Base-by-base conservation (phyloP, 352 stramenopile species). In the Globisporangium solare region DNA sequence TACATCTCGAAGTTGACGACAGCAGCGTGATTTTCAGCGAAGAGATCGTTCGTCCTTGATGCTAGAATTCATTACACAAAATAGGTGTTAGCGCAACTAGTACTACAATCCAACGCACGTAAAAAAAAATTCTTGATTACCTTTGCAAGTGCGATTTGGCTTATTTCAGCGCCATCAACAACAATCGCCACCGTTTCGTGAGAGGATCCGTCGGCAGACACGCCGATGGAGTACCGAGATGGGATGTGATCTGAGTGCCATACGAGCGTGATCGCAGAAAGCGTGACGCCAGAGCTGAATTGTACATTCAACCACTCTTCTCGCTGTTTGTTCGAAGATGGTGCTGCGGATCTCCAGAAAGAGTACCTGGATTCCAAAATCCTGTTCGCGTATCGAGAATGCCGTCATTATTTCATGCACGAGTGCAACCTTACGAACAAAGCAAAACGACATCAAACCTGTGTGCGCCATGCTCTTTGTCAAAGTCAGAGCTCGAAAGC, bases 131-230 rank as follows among this genome's bases (percentile, higher is more conserved):
- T 12, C n/a, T 6, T 21, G 53, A 58, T 43, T 58, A 88, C 77
- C 71, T 82, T 82, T 12, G 71, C 64, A 39, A 88, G 52, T 40
- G 76, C 59, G 40, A 86, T 63, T 13, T 63, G 71, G 50, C 41
- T 77, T 43, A 72, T 58, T 14, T 27, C 18, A 0, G 31, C 59
- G 10, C 61, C 63, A 17, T 72, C 56, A 21, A 72, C 60, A 5
- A 86, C 65, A 22, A 86, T 72, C 48, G 68, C 76, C 20, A 83
- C 70, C 8, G 73, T 73, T 54, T 86, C 73, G 42, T 74, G 82
- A 0, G 64, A 63, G 45, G 59, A 66, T 0, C 66, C 75, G 54
- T 89, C 71, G 51, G 42, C 67, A 11, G 79, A 89, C 3, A 81
- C 59, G 27, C 61, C 58, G 12, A 88, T 24, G 12, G 71, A 79